These are phyloP conservation scores for Microbotryum saponariae DNA, from an alignment of 1,284 basidiomycete species.

Conservation along the genomic window DNA sequence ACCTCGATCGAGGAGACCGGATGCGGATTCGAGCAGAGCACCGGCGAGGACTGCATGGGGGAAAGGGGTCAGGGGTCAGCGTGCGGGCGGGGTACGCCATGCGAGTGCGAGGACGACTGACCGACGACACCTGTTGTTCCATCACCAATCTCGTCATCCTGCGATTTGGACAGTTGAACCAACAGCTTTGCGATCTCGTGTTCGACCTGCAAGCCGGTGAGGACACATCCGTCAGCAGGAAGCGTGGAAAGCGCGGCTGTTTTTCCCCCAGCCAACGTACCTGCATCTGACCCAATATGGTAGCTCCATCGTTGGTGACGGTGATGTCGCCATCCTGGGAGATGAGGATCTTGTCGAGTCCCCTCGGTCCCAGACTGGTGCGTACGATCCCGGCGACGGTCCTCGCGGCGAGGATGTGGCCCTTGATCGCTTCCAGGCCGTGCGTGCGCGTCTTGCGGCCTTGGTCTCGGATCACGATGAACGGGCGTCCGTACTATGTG, in stretches of 20 bases:
- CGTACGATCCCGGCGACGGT: conserved; percentile 92
- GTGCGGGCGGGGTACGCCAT: neutral
- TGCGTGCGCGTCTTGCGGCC: conserved; percentile 88
- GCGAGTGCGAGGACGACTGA: conserved; percentile 46
- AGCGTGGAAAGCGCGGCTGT: neutral
- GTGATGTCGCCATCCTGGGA: conserved; percentile 85
- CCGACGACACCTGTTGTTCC: conserved; percentile 98
- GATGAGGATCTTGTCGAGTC: conserved; percentile 98
- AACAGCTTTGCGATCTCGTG: conserved; percentile 97
- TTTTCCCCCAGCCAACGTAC: conserved; percentile 1
- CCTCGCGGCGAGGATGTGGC: conserved; percentile 85
- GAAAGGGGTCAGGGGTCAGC: neutral
- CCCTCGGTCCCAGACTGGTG: conserved; percentile 89
- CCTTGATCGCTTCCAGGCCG: conserved; percentile 95
- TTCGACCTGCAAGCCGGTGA: conserved; percentile 60
- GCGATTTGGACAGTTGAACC: conserved; percentile 91
- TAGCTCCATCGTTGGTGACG: conserved; percentile 97
- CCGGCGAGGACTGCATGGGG: conserved; percentile 76
- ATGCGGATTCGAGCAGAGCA: conserved; percentile 79
- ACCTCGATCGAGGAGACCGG: conserved; percentile 83
- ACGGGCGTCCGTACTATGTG: conserved; percentile 80
- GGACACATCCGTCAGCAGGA: neutral
- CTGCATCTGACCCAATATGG: conserved; percentile 85
- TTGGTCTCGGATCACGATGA: conserved; percentile 87
- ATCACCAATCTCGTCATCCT: conserved; percentile 99